Conservation (phyloP, 805 yeast species). For the Kockiozyma suomiensis region DNA sequence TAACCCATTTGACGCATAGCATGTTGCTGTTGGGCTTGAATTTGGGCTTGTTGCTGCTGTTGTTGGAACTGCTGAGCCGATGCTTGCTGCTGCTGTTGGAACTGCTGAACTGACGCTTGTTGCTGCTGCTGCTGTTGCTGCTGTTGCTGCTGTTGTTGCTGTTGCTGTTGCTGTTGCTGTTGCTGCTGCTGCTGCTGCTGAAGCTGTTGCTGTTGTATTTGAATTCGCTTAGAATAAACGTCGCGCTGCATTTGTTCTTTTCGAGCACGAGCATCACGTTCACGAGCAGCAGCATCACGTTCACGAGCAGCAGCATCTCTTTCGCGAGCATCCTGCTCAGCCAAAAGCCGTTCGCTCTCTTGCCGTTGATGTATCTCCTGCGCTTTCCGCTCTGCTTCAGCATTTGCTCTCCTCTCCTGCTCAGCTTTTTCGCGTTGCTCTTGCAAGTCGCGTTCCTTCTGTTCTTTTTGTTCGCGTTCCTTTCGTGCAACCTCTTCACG, state of each 20-base stretch:
- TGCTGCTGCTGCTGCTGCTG: constrained; percentile 27
- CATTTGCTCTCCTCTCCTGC: constrained; percentile 22
- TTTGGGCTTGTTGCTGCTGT: constrained; percentile 18
- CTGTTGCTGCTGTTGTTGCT: constrained; percentile 4
- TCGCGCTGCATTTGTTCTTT: constrained; percentile 28
- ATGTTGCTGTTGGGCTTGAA: constrained; percentile 15
- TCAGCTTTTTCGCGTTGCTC: constrained; percentile 27
- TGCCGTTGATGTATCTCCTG: constrained; percentile 22
- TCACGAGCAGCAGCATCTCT: constrained; percentile 24
- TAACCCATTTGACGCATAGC: constrained; percentile 20
- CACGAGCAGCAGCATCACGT: constrained; percentile 23
- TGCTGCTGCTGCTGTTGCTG: constrained; percentile 14
- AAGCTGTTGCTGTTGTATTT: constrained; percentile 28
- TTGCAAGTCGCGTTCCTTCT: constrained; percentile 27
- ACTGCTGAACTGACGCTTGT: too few relatives aligned
- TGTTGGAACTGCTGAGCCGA: not conserved
- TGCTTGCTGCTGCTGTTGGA: constrained; percentile 17
- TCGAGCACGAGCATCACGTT: constrained; percentile 34
- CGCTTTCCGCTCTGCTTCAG: constrained; percentile 9
- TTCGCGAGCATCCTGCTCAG: constrained; percentile 30
- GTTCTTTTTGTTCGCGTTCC: constrained; percentile 26
- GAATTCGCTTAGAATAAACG: constrained; percentile 24
- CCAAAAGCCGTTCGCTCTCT: constrained; percentile 18
- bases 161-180: constrained; percentile 21
- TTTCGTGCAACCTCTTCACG: constrained; percentile 25